Conservation (phyloP, 148 eudicot genomes). For the Rhododendron mucronatum region DNA sequence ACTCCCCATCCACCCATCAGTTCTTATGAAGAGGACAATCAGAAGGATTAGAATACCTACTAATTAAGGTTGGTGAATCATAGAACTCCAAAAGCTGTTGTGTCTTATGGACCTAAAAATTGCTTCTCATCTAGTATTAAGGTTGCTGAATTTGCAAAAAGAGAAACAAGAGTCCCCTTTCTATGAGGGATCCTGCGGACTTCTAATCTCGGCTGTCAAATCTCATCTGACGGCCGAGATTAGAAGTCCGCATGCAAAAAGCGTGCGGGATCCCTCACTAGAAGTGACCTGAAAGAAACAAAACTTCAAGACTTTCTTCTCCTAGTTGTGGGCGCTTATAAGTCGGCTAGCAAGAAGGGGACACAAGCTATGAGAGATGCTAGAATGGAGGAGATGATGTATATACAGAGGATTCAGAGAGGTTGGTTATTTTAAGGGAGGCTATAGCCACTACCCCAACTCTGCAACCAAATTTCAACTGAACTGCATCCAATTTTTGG, state of each 20-base stretch:
- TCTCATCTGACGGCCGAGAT: no score
- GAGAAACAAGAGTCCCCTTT: neutral
- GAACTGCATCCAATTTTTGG: neutral
- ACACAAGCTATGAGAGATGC: no score
- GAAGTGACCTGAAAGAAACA: neutral
- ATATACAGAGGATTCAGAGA: no score
- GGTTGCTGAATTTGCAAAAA: neutral
- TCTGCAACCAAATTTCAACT: neutral
- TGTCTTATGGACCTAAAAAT: neutral
- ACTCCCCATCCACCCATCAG: neutral
- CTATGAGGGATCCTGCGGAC: no score
- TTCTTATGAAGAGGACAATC: neutral
- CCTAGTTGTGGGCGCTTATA: neutral
- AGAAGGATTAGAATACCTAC: neutral
- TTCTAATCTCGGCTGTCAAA: no score
- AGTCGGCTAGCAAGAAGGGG: neutral
- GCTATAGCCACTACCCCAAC: neutral
- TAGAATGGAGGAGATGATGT: no score
- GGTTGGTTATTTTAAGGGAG: no score
- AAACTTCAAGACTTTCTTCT: neutral
- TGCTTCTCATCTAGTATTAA: neutral
- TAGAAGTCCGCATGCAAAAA: no score
- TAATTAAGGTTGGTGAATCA: neutral
- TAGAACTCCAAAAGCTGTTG: neutral
- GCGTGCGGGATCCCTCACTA: no score